Percentiles rank a stretch among this genome's conserved stretches.
Conservation (phyloP, 768 basidiomycete species). For the Mycena olivaceomarginata region DNA sequence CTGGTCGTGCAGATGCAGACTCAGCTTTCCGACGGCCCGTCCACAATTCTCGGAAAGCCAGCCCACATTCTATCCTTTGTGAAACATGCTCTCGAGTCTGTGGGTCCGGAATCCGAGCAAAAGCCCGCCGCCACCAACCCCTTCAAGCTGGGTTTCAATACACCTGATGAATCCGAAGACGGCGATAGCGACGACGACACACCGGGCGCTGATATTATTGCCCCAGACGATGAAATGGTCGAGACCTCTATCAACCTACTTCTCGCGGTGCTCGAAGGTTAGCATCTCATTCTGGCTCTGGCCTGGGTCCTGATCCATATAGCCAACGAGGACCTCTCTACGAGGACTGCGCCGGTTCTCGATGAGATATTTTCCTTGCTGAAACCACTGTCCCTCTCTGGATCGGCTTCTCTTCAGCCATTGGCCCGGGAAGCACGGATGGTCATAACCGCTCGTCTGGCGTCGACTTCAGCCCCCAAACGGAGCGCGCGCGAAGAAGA, state of each 20-base stretch:
- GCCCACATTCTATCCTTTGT: slow-evolving; percentile 89
- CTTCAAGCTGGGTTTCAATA: slow-evolving; percentile 55
- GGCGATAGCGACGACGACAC: slow-evolving; percentile 75
- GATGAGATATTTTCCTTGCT: slow-evolving; percentile 83
- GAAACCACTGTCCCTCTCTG: slow-evolving; percentile 71
- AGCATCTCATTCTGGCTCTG: slow-evolving; percentile 4
- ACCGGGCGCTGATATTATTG: slow-evolving; percentile 60
- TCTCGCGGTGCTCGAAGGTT: slow-evolving; percentile 92
- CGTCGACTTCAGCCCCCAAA: slow-evolving; percentile 68
- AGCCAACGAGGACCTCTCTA: slow-evolving; percentile 78
- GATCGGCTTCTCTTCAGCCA: slow-evolving; percentile 68
- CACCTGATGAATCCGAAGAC: slow-evolving; percentile 65
- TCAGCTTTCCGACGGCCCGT: slow-evolving; percentile 73
- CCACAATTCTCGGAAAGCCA: slow-evolving; percentile 78
- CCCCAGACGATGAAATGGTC: slow-evolving; percentile 77
- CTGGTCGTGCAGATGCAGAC: slow-evolving; percentile 89
- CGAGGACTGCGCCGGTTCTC: slow-evolving; percentile 76
- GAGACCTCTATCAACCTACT: slow-evolving; percentile 88
- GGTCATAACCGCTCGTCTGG: slow-evolving; percentile 88
- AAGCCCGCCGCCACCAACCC: slow-evolving; percentile 44
- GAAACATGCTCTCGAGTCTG: slow-evolving; percentile 81
- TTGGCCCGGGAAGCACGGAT: slow-evolving; percentile 88
- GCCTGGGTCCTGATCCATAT: background rate
- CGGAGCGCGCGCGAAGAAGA: slow-evolving; percentile 58
- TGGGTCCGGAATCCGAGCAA: slow-evolving; percentile 36